Base-by-base conservation (phyloP, 2,329 filamentous ascomycete species). In the Claviceps sp. region DNA sequence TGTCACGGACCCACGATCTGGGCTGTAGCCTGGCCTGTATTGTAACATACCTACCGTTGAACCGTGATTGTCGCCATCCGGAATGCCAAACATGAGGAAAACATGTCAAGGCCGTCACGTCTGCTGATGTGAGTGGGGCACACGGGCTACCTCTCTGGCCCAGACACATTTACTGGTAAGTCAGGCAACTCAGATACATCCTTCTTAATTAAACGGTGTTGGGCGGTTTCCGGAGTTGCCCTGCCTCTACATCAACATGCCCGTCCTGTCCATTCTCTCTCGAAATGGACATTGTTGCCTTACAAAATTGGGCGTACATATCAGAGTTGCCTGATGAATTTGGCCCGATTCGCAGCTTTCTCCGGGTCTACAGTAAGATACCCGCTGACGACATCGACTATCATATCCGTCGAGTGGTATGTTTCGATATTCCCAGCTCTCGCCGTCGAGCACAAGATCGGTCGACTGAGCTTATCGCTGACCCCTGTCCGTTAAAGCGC, bases 351-450 rank as follows among this genome's bases (percentile, higher is more conserved):
- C 63, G 63, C 50, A 60, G 65, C 34, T 59, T 72, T 38, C 65
- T 72, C 37, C 57, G 66, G 44, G 57, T 60, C 1, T 72, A 72
- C 56, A 70, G 69, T 58, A 60, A 62, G 49, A 66, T 72, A 20
- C 61, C 67, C 2, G 56, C 58, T 9, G 56, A 57, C 7, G 62
- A 70, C 9, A 54, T 72, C 8, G 65, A 71, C 47, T 52, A 52
- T 22, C 68, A 70, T 50, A 61, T 71, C 30, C 60, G 65, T 14
- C 62, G 58, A 24, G 63, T 69, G 60, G 67, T 54, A 46, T 42
- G 52, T 50, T 47, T 16, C 30, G 14, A 14, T 13, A 11, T 22
- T 16, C 43, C n/a, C 18, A 48, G n/a, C 37, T 13, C 14, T 52
- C 43, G 24, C 48, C 34, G 9, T 30, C 30, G 30, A 13, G 5